These are phyloP conservation scores for Kitagawia praeruptora DNA, from an alignment of 129 eudicot species.

Conservation along the genomic window DNA sequence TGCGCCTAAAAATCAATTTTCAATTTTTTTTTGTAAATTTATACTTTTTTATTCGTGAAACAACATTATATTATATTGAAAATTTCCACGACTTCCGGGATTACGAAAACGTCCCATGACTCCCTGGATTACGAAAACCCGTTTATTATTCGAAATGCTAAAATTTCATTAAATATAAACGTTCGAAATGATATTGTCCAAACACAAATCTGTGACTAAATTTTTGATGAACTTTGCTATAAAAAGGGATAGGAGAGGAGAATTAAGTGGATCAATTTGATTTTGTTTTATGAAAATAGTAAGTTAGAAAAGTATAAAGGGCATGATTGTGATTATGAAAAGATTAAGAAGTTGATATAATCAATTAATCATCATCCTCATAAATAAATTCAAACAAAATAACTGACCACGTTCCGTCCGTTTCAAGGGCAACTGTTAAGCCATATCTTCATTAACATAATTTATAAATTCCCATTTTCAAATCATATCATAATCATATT, in stretches of 20 bases:
- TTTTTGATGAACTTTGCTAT: neutral
- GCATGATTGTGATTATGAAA: neutral
- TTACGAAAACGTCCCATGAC: too few relatives aligned
- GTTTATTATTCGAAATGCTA: too few relatives aligned
- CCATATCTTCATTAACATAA: constrained; percentile 5
- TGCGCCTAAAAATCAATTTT: too few relatives aligned
- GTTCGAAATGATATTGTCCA: neutral
- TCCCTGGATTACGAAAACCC: too few relatives aligned
- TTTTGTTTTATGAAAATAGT: neutral
- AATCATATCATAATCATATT: neutral
- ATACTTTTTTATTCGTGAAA: neutral
- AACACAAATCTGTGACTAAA: neutral
- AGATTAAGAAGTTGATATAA: neutral
- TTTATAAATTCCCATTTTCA: neutral
- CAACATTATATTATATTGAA: neutral
- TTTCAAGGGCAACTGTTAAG: constrained; percentile 4
- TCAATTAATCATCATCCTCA: neutral
- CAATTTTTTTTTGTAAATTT: neutral
- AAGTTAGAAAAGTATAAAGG: neutral
- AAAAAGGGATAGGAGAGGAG: neutral
- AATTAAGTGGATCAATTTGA: neutral
- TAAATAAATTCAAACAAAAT: neutral
- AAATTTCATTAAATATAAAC: neutral
- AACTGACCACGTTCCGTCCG: constrained; percentile 2
- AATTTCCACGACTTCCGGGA: too few relatives aligned